Conservation (phyloP, 345 rosid genomes). For the Nasturtium officinale region DNA sequence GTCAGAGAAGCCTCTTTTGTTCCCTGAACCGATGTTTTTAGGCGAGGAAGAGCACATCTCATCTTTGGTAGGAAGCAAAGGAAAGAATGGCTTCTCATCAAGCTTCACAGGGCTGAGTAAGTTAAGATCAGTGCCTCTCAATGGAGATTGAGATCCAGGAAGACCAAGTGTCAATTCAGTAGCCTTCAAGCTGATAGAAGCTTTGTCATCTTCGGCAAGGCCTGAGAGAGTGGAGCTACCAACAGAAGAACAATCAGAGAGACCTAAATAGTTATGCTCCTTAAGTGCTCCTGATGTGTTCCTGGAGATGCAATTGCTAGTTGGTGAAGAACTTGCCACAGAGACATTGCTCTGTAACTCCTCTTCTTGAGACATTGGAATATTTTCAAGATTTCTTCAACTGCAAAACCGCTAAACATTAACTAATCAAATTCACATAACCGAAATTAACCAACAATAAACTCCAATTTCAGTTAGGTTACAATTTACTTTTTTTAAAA, state of each 20-base stretch:
- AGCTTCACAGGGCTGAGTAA: conserved; percentile 47
- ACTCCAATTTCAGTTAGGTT: not conserved
- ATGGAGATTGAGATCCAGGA: conserved; percentile 82
- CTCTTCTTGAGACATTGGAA: conserved; percentile 77
- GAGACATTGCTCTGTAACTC: conserved; percentile 50
- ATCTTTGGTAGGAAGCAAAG: conserved; percentile 75
- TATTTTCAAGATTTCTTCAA: not conserved
- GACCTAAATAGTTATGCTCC: conserved; percentile 78
- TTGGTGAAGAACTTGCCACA: conserved; percentile 55
- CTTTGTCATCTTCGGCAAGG: conserved; percentile 52
- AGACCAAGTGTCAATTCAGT: conserved; percentile 89
- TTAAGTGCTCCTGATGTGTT: conserved; percentile 42
- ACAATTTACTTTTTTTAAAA: no score
- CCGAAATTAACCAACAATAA: not conserved
- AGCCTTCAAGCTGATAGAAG: conserved; percentile 70
- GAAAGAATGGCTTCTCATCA: conserved; percentile 76
- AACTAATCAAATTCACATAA: conserved; percentile 21
- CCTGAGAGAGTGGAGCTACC: conserved; percentile 67
- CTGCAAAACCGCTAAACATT: conserved; percentile 12
- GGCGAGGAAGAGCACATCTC: conserved; percentile 54
- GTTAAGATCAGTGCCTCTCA: conserved; percentile 55
- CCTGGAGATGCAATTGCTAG: conserved; percentile 29
- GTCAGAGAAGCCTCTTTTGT: conserved; percentile 84
- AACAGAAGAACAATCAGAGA: conserved; percentile 82
- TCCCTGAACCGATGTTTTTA: conserved; percentile 61